phyloP scores from a whole-genome alignment of 345 rosid species.

The Syzygium oleosum region DNA sequence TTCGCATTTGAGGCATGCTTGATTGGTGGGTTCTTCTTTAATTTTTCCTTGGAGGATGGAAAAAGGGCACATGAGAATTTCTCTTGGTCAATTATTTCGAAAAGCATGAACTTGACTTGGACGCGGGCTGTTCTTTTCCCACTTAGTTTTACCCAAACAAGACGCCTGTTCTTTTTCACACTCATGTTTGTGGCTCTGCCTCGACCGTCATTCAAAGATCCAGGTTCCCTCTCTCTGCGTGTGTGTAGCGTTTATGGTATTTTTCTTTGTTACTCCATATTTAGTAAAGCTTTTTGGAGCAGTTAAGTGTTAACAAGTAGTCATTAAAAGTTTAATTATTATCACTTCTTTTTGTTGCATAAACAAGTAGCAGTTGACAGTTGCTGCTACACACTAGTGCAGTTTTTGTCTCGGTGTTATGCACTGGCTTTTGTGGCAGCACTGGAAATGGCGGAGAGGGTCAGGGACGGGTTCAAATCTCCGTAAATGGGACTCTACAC shows the following conservation, averaged over 20 bases:
- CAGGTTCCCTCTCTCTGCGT: not conserved
- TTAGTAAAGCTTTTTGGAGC: no score
- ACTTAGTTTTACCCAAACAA: not conserved
- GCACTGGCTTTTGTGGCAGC: no score
- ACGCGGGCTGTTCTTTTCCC: not conserved
- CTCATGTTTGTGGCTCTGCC: not conserved
- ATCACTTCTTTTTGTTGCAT: no score
- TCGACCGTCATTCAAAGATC: not conserved
- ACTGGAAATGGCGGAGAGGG: no score
- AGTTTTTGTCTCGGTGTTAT: no score
- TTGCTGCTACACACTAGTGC: no score
- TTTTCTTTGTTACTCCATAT: not conserved
- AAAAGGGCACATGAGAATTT: not conserved
- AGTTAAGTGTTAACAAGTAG: no score
- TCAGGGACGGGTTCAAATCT: no score
- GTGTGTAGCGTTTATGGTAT: not conserved
- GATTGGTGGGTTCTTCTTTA: not conserved
- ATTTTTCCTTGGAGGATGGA: not conserved
- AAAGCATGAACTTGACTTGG: not conserved
- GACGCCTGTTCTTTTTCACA: no score
- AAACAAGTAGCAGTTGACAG: no score
- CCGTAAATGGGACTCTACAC: no score
- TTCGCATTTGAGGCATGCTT: not conserved
- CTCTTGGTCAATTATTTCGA: not conserved
- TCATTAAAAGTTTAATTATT: no score